Evolutionary conservation across 495 filamentous ascomycete genomes (phyloP).

Genomic region (Sphaerosporella brunnea): DNA sequence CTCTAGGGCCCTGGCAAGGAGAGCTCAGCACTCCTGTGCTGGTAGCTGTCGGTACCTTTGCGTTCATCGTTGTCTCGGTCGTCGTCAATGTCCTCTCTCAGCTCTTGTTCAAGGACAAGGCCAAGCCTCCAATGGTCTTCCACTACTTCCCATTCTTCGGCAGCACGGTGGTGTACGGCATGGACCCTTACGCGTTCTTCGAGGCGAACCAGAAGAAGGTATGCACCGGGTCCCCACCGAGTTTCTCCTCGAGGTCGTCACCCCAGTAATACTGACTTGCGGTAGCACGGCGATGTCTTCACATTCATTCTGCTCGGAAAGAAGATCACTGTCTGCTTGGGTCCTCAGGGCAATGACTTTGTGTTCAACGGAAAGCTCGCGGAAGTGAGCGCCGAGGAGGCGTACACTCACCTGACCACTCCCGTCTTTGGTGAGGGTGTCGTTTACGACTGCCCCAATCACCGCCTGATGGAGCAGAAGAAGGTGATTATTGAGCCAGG

Average conservation of each 20-base stretch:
- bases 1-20: constrained; percentile 13
- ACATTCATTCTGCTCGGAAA: constrained; percentile 61
- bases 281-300: constrained; percentile 59
- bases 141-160: constrained; percentile 69
- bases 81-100: constrained; percentile 51
- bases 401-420: constrained; percentile 64
- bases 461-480: constrained; percentile 74
- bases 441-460: constrained; percentile 74
- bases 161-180: constrained; percentile 64
- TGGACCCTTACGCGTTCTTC: constrained; percentile 69
- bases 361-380: constrained; percentile 70
- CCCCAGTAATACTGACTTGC: background rate
- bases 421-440: constrained; percentile 77
- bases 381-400: constrained; percentile 66
- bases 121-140: constrained; percentile 65
- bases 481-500: constrained; percentile 28
- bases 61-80: constrained; percentile 37
- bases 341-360: constrained; percentile 67
- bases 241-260: background rate
- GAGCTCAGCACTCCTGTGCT: constrained; percentile 30
- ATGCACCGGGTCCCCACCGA: constrained; percentile 1
- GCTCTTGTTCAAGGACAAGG: constrained; percentile 48
- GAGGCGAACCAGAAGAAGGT: constrained; percentile 52
- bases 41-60: constrained; percentile 22
- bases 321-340: constrained; percentile 60